Percentiles rank a stretch among this genome's conserved stretches.
Conservation (phyloP, 192 early-diverging fungal genomes). For the Physocladia obscura region DNA sequence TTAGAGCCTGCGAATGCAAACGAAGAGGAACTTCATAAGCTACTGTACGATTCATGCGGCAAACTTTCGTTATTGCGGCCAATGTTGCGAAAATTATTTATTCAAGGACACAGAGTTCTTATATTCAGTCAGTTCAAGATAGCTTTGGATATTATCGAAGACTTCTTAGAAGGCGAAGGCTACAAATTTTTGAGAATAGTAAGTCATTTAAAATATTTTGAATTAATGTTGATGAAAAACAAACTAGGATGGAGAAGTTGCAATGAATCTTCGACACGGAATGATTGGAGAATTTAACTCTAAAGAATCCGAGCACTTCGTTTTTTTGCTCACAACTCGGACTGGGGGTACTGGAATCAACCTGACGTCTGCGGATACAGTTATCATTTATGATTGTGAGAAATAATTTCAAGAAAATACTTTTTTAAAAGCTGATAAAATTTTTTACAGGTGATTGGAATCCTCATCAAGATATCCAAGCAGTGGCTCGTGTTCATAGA, state of each 20-base stretch:
- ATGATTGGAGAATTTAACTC: conserved; percentile 69
- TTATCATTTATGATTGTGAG: conserved; percentile 68
- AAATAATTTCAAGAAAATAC: neutral
- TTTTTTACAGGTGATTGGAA: conserved; percentile 60
- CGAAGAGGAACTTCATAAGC: conserved; percentile 43
- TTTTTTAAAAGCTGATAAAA: neutral
- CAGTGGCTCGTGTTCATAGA: conserved; percentile 70
- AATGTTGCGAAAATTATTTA: conserved; percentile 68
- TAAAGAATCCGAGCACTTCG: conserved; percentile 56
- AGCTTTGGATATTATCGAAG: conserved; percentile 78
- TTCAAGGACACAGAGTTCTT: conserved; percentile 63
- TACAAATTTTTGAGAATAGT: conserved; percentile 55
- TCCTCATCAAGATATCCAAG: conserved; percentile 71
- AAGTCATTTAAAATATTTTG: neutral
- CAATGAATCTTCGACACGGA: conserved; percentile 47
- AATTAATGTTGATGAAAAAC: neutral
- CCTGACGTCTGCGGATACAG: conserved; percentile 69
- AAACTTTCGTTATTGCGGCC: conserved; percentile 65
- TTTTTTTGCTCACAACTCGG: conserved; percentile 72
- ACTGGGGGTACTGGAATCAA: conserved; percentile 78
- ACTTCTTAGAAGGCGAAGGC: conserved; percentile 56
- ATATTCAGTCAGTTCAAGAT: conserved; percentile 87
- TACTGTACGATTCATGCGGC: conserved; percentile 62
- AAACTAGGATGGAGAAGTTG: conserved; percentile 57
- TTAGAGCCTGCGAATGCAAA: conserved; percentile 46